A percentile compares a stretch with the other conserved stretches of the same genome.
phyloP scores from a whole-genome alignment of 768 basidiomycete genomes.

The Naganishia onofrii region DNA sequence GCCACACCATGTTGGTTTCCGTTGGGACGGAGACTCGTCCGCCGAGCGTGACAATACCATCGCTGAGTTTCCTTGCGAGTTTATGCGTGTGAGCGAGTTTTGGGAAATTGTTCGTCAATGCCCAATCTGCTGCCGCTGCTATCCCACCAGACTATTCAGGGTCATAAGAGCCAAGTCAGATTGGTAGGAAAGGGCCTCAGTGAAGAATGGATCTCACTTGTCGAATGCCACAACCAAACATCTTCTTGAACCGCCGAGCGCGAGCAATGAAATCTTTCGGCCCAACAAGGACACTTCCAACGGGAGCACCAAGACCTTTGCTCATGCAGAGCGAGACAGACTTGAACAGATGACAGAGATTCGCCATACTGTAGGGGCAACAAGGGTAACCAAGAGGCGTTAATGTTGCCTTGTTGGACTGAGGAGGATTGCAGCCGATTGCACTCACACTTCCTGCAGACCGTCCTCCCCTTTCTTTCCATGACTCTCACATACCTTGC shows the following conservation, averaged over 20 bases:
- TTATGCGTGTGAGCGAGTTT: constrained; percentile 70
- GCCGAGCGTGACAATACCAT: constrained; percentile 69
- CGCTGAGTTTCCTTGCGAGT: constrained; percentile 68
- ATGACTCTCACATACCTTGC: constrained; percentile 55
- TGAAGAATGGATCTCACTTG: constrained; percentile 53
- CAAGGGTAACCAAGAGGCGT: background rate
- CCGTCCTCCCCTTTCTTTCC: constrained; percentile 39
- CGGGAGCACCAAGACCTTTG: constrained; percentile 77
- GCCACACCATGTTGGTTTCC: constrained; percentile 82
- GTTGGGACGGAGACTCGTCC: constrained; percentile 68
- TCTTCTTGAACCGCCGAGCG: constrained; percentile 87
- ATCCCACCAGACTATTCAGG: constrained; percentile 81
- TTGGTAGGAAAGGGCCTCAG: too few relatives aligned
- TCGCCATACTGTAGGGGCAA: constrained; percentile 56
- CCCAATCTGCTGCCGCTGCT: constrained; percentile 80
- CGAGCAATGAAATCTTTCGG: constrained; percentile 67
- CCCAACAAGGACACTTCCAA: constrained; percentile 76
- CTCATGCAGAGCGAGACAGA: constrained; percentile 89
- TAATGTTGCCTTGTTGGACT: too few relatives aligned
- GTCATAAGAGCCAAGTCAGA: background rate
- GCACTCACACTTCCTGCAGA: constrained; percentile 44
- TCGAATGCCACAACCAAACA: constrained; percentile 92
- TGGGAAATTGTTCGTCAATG: constrained; percentile 77
- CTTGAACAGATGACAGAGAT: constrained; percentile 84
- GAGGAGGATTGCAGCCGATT: too few relatives aligned